Percentiles rank a stretch among this genome's conserved stretches.
These are phyloP conservation scores for Perkinsus marinus DNA, from an alignment of 169 alveolate genomes.

Conservation along the genomic window DNA sequence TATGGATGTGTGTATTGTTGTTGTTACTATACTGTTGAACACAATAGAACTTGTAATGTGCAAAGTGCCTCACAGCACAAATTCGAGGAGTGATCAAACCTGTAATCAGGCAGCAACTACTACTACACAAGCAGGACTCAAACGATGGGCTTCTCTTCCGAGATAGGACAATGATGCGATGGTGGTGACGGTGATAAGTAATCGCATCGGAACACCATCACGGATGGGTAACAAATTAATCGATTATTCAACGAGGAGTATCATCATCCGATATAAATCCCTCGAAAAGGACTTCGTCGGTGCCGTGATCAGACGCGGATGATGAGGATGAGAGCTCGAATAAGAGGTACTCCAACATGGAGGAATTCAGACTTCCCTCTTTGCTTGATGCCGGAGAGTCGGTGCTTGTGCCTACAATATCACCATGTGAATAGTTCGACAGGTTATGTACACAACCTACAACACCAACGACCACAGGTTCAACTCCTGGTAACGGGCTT, in stretches of 20 bases:
- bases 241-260: not conserved
- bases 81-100: not conserved
- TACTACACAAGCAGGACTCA: not conserved
- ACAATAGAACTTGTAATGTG: not conserved
- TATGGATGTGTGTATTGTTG: not conserved
- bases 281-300: not conserved
- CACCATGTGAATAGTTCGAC: no score
- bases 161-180: no score
- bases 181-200: no score
- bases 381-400: not conserved
- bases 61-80: not conserved
- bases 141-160: not conserved
- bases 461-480: no score
- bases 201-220: not conserved
- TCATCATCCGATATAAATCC: not conserved
- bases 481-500: no score
- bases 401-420: not conserved
- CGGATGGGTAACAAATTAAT: not conserved
- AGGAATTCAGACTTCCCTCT: not conserved
- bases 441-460: no score
- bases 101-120: not conserved
- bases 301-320: not conserved
- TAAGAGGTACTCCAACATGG: not conserved
- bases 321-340: not conserved
- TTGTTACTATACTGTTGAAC: not conserved